A percentile compares a stretch with the other conserved stretches of the same genome.
phyloP scores from a whole-genome alignment of 202 grass and related monocot species.

The Carex arenaria region DNA sequence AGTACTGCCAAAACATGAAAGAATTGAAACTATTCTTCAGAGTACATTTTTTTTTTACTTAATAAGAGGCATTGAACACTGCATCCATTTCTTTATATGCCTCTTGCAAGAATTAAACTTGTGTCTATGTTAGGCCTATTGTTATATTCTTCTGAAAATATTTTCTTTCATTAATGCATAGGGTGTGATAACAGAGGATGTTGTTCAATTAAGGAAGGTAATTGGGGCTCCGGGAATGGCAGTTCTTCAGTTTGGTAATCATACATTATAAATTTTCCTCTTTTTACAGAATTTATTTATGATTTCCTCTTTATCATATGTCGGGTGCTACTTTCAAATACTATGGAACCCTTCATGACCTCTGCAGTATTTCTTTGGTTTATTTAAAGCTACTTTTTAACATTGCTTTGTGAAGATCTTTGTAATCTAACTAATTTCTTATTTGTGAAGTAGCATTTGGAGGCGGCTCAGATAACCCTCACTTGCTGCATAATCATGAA shows the following conservation, averaged over 20 bases:
- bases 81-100: neutral
- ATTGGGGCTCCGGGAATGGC: constrained; percentile 93
- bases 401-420: neutral
- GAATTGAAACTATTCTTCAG: neutral
- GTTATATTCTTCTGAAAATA: constrained; percentile 9
- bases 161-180: constrained; percentile 29
- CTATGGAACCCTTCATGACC: neutral
- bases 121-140: neutral
- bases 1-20: neutral
- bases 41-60: neutral
- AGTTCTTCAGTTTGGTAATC: constrained; percentile 95
- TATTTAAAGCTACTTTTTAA: constrained; percentile 6
- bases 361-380: neutral
- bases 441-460: constrained; percentile 49
- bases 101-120: neutral
- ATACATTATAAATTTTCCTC: neutral
- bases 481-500: constrained; percentile 96
- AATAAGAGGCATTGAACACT: neutral
- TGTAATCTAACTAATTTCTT: neutral
- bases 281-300: neutral
- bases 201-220: constrained; percentile 81
- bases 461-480: constrained; percentile 68
- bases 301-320: neutral
- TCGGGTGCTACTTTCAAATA: neutral
- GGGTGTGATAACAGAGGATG: constrained; percentile 96